phyloP scores from a whole-genome alignment of 768 basidiomycete genomes.

The Amanita rubescens region DNA sequence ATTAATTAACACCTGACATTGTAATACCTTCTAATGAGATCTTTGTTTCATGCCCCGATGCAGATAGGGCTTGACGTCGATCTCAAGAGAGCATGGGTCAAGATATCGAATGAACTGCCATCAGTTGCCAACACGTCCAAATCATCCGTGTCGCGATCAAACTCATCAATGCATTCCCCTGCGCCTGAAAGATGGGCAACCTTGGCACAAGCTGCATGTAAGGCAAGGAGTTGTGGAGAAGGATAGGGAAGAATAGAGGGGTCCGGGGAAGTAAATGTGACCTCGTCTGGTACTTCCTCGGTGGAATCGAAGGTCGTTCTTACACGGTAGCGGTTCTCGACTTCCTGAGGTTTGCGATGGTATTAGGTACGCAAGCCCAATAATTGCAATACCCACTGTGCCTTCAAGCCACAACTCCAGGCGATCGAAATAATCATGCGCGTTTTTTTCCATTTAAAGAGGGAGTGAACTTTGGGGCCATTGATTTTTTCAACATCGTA shows the following conservation, averaged over 20 bases:
- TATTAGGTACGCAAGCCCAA: neutral
- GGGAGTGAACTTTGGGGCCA: slow-evolving; percentile 7
- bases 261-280: neutral
- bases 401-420: neutral
- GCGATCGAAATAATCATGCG: neutral
- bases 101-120: neutral
- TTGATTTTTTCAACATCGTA: slow-evolving; percentile 9
- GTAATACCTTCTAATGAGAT: too few relatives aligned
- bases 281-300: neutral
- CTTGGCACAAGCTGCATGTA: slow-evolving; percentile 3
- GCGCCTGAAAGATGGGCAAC: slow-evolving; percentile 3
- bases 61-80: neutral
- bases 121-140: neutral
- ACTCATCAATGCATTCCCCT: slow-evolving; percentile 1
- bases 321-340: neutral
- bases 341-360: neutral
- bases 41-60: neutral
- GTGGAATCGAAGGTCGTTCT: neutral
- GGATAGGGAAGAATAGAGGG: neutral
- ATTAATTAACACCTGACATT: too few relatives aligned
- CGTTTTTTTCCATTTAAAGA: slow-evolving; percentile 1
- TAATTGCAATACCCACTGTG: neutral
- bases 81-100: neutral
- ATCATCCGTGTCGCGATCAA: neutral
- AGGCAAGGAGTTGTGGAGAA: neutral